Evolutionary conservation across 2,329 filamentous ascomycete genomes (phyloP).

Genomic region (Metarhizium rileyi): DNA sequence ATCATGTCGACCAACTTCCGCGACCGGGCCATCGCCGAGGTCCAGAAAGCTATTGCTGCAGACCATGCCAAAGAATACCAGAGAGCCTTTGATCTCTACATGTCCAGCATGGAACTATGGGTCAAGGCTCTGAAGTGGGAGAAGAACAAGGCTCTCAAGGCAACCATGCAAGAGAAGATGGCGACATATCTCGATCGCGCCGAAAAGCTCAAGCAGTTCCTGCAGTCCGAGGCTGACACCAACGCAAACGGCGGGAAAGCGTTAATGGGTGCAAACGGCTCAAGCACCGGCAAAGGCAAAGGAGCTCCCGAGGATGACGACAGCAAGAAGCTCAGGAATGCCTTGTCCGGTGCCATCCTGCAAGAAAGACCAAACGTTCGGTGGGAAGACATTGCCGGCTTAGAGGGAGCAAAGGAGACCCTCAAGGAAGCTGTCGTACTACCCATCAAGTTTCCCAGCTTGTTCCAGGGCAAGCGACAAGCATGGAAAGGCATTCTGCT

Average conservation of each 20-base stretch:
- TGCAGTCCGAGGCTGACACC: constrained; percentile 66
- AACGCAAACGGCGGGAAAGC: constrained; percentile 55
- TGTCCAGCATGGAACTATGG: constrained; percentile 91
- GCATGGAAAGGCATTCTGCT: constrained; percentile 97
- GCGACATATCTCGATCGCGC: constrained; percentile 97
- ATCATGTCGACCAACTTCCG: constrained; percentile 95
- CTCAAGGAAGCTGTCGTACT: constrained; percentile 95
- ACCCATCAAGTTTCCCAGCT: constrained; percentile 94
- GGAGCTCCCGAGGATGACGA: constrained; percentile 77
- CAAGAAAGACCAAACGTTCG: constrained; percentile 92
- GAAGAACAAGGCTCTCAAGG: constrained; percentile 94
- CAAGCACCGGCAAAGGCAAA: constrained; percentile 48
- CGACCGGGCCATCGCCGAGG: constrained; percentile 88
- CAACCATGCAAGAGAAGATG: constrained; percentile 92
- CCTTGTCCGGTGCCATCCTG: constrained; percentile 83
- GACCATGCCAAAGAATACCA: constrained; percentile 96
- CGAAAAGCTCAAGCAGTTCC: constrained; percentile 91
- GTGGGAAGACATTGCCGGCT: constrained; percentile 95
- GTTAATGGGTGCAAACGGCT: constrained; percentile 59
- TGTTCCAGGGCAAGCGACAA: constrained; percentile 92
- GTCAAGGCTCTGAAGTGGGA: constrained; percentile 99
- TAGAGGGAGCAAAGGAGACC: constrained; percentile 91
- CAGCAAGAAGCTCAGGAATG: constrained; percentile 87
- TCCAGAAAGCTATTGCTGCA: constrained; percentile 94
- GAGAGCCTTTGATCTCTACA: constrained; percentile 93